Evolutionary conservation across 768 basidiomycete genomes (phyloP), one percentile per base, ranked within the genome.

Genomic region (Serendipita sp.): DNA sequence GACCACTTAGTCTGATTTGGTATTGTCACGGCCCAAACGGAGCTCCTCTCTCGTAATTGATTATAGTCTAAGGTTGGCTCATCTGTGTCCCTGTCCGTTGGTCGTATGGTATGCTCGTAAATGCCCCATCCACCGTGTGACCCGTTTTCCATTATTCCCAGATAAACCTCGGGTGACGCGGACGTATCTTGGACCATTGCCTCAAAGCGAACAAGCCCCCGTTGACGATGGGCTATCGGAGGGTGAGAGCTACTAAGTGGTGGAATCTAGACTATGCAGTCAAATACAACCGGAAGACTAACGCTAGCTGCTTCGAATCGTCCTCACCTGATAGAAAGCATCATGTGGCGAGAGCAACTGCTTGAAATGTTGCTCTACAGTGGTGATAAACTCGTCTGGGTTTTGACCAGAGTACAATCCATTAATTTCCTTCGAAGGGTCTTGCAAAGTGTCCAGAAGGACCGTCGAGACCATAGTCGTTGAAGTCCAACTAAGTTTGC

Each of bases 91-190:
- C 73, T 72, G 30, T 73, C 71, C 10, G 68, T 52, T 18, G 66
- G 54, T 64, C 67, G 67, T 28, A 35, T 3, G 8, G 4, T 60
- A 8, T 60, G 16, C 18, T 76, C 79, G 58, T 69, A 72, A 30
- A 87, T 73, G 3, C 87, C 89, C 89, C 89, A 91, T n/a, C 89
- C 89, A 32, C 86, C 88, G 65, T 80, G 82, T 47, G 70, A 70
- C 1, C 76, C 77, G 41, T 75, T 72, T 47, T 70, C 65, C 30
- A 76, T 72, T 46, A 56, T 48, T 5, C 70, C 77, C 46, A 88
- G 75, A 72, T 91, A 91, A 67, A 92, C 76, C 70, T 90, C 86
- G 0, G 82, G 80, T 3, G 85, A 83, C 16, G 80, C 71, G 2
- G 88, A 88, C 1, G 88, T 89, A 70, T 91, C 89, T 72, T 92